These are phyloP conservation scores for Leptodontidium sp. DNA, from an alignment of 2,329 filamentous ascomycete species.

Conservation along the genomic window DNA sequence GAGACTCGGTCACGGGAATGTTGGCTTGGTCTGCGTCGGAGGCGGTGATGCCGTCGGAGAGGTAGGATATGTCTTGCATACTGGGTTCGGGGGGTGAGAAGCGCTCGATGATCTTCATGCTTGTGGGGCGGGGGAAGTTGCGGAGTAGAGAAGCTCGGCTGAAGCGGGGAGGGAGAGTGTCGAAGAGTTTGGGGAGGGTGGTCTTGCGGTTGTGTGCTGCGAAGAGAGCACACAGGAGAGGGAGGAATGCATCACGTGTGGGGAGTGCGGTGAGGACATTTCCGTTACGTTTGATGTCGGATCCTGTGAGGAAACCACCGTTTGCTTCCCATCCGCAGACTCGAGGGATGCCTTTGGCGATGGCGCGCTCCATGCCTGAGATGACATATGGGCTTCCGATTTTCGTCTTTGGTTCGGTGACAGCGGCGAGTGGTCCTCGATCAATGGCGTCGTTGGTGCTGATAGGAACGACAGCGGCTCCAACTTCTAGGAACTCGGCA, in stretches of 20 bases:
- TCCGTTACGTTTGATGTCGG: slow-evolving; percentile 44
- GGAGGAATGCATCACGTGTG: slow-evolving; percentile 46
- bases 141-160: slow-evolving; percentile 46
- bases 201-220: slow-evolving; percentile 41
- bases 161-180: slow-evolving; percentile 43
- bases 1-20: slow-evolving; percentile 27
- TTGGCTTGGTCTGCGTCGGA: slow-evolving; percentile 28
- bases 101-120: slow-evolving; percentile 44
- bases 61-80: slow-evolving; percentile 40
- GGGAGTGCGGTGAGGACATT: slow-evolving; percentile 45
- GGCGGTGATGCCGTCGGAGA: slow-evolving; percentile 31
- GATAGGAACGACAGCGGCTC: slow-evolving; percentile 47
- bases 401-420: slow-evolving; percentile 46
- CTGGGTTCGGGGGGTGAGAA: slow-evolving; percentile 41
- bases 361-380: slow-evolving; percentile 46
- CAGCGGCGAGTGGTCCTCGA: slow-evolving; percentile 42
- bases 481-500: slow-evolving; percentile 45
- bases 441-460: slow-evolving; percentile 49
- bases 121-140: slow-evolving; percentile 46
- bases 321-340: slow-evolving; percentile 49
- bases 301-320: slow-evolving; percentile 47
- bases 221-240: slow-evolving; percentile 45
- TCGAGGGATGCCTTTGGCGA: slow-evolving; percentile 41
- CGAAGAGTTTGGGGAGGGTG: slow-evolving; percentile 44
- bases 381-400: slow-evolving; percentile 49